These are phyloP conservation scores for Colletotrichum caudatum DNA, from an alignment of 2,329 filamentous ascomycete species.

Conservation along the genomic window DNA sequence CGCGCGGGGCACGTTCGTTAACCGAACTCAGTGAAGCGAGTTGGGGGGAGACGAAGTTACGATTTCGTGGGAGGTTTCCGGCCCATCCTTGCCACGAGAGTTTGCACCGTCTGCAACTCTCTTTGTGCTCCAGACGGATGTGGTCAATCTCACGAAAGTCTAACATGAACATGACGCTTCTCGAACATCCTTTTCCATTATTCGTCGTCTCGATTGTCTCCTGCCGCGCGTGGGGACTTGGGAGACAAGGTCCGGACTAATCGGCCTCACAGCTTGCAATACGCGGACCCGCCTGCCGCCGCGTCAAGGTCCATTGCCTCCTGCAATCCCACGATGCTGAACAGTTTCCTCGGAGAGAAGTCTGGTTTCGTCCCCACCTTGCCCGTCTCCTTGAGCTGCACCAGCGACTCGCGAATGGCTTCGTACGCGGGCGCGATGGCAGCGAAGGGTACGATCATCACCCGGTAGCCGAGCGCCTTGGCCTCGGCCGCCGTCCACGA, in stretches of 20 bases:
- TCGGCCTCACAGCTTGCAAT: conserved; percentile 25
- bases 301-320: conserved; percentile 63
- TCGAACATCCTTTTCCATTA: accelerated
- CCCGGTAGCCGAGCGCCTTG: conserved; percentile 66
- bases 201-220: not conserved
- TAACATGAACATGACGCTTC: not conserved
- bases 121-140: not conserved
- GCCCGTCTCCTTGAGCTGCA: conserved; percentile 54
- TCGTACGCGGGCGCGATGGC: conserved; percentile 61
- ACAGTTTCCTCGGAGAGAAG: conserved; percentile 61
- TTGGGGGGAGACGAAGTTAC: not conserved
- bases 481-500: conserved; percentile 65
- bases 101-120: not conserved
- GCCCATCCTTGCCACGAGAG: not conserved
- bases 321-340: conserved; percentile 64
- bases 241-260: not conserved
- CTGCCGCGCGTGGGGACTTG: too few species aligned
- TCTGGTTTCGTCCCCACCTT: conserved; percentile 55
- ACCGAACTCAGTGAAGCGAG: not conserved
- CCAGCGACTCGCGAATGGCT: conserved; percentile 55
- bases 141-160: not conserved
- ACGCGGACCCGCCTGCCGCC: conserved; percentile 36
- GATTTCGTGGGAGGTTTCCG: not conserved
- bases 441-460: conserved; percentile 69
- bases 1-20: not conserved